phyloP scores from a whole-genome alignment of 2,329 filamentous ascomycete genomes.

The Salinomyces thailandicus region DNA sequence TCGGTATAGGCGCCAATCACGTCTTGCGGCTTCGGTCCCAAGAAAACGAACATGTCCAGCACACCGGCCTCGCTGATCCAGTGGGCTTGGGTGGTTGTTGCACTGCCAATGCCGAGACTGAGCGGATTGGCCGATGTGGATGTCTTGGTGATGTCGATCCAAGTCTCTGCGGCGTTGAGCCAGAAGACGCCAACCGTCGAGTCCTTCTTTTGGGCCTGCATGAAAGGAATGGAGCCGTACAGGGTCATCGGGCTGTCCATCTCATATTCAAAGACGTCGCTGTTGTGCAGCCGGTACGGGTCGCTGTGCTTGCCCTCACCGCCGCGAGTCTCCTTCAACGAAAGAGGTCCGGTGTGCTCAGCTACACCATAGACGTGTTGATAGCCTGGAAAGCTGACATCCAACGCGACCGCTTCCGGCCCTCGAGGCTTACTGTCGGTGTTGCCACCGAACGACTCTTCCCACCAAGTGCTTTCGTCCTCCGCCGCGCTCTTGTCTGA shows the following conservation, averaged over 20 bases:
- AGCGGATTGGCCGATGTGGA: conserved; percentile 65
- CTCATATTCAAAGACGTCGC: conserved; percentile 96
- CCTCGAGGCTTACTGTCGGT: conserved; percentile 92
- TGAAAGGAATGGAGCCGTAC: conserved; percentile 93
- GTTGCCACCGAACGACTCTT: conserved; percentile 89
- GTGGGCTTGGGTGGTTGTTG: conserved; percentile 75
- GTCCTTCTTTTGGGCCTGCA: conserved; percentile 91
- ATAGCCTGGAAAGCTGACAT: conserved; percentile 87
- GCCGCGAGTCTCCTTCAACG: conserved; percentile 80
- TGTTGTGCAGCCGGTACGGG: conserved; percentile 90
- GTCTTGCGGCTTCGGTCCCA: conserved; percentile 76
- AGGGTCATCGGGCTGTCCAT: conserved; percentile 96
- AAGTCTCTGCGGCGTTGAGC: conserved; percentile 94
- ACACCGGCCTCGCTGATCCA: conserved; percentile 93
- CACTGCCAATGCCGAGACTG: conserved; percentile 57
- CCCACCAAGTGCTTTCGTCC: conserved; percentile 94
- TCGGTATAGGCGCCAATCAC: conserved; percentile 75
- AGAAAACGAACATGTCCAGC: conserved; percentile 86
- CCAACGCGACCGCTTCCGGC: conserved; percentile 81
- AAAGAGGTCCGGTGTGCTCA: conserved; percentile 80
- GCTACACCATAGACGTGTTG: conserved; percentile 90
- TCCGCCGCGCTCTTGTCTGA: conserved; percentile 38
- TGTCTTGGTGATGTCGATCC: conserved; percentile 85
- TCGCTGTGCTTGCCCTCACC: conserved; percentile 76
- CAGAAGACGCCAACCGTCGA: conserved; percentile 95